Evolutionary conservation across 257 asterid species (phyloP), one percentile per base, ranked within the genome.

Genomic region (Craterostigma plantagineum): DNA sequence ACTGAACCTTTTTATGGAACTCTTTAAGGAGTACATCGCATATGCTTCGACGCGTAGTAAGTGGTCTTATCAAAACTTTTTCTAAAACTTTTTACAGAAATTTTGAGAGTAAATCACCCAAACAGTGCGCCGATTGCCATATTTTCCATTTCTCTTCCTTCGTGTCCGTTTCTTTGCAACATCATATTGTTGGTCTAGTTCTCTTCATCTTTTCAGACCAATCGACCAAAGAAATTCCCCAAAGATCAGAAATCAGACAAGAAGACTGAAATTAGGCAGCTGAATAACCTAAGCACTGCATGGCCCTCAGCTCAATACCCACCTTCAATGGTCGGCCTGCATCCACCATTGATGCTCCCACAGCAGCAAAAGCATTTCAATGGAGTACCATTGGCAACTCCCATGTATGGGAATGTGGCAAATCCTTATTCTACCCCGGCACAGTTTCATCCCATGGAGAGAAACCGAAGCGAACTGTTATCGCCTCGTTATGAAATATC

Each of bases 141-240:
- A 8, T 33, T 30, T 41, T n/a, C n/a, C n/a, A n/a, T n/a, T n/a
- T n/a, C n/a, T n/a, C n/a, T n/a, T n/a, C n/a, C n/a, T n/a, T n/a
- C n/a, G n/a, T 40, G 46, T 33, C 13, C 54, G 51, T 42, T 54
- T 50, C 39, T 52, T 58, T 66, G 46, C 58, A 58, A 55, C 64
- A 43, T 66, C 76, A 53, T 57, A 67, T 51, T 67, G 68, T 67
- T 59, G 62, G 57, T 76, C 64, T 66, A 53, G 68, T 47, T 63
- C 50, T 35, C 61, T 64, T 70, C 62, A 10, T 46, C 36, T 57
- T 45, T 54, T 49, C 71, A 70, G 73, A 67, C 54, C 16, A 56
- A 62, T 57, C 51, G 18, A 34, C 73, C 50, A 52, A 65, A 52
- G 66, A 61, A 46, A 53, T 34, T 56, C 38, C 50, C 55, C 49